A percentile compares a stretch with the other conserved stretches of the same genome.
Conservation (phyloP, 1,139 yeast species). For the Magnusiomyces fungicola region DNA sequence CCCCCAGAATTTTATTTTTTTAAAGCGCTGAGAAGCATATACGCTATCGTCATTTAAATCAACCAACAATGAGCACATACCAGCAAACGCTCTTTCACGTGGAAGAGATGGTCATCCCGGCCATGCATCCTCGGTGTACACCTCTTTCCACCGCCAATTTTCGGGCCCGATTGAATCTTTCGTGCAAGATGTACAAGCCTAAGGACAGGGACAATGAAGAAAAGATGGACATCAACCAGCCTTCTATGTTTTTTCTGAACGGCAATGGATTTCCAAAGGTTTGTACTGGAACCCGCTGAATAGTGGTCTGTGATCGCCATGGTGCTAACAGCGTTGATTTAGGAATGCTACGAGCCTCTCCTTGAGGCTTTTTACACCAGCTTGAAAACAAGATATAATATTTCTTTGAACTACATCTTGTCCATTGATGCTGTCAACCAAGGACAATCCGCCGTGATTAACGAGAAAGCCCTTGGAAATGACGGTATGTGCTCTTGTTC, state of each 20-base stretch:
- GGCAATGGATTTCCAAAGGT: slow-evolving; percentile 14
- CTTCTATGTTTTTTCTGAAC: slow-evolving; percentile 10
- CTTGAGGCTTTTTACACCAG: slow-evolving; percentile 6
- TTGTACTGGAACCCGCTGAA: no score
- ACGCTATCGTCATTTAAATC: no score
- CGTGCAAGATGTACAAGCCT: slow-evolving; percentile 6
- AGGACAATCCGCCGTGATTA: slow-evolving; percentile 14
- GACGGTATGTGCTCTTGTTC: slow-evolving; percentile 9
- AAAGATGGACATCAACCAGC: not conserved
- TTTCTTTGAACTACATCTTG: slow-evolving; percentile 16
- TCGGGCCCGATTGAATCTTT: slow-evolving; percentile 9
- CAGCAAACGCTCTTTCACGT: not conserved
- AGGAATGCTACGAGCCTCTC: slow-evolving; percentile 14
- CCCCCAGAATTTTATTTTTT: no score
- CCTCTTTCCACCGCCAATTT: slow-evolving; percentile 9
- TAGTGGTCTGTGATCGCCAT: no score
- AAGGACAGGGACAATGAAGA: not conserved
- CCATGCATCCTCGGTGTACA: slow-evolving; percentile 13
- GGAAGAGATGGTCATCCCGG: slow-evolving; percentile 12
- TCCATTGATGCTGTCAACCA: slow-evolving; percentile 18
- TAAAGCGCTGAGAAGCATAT: no score
- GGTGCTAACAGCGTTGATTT: no score
- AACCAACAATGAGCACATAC: no score
- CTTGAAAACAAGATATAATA: slow-evolving; percentile 3
- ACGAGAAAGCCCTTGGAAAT: slow-evolving; percentile 16